phyloP scores from a whole-genome alignment of 2,329 filamentous ascomycete species.

The Hymenoscyphus fructigenus region DNA sequence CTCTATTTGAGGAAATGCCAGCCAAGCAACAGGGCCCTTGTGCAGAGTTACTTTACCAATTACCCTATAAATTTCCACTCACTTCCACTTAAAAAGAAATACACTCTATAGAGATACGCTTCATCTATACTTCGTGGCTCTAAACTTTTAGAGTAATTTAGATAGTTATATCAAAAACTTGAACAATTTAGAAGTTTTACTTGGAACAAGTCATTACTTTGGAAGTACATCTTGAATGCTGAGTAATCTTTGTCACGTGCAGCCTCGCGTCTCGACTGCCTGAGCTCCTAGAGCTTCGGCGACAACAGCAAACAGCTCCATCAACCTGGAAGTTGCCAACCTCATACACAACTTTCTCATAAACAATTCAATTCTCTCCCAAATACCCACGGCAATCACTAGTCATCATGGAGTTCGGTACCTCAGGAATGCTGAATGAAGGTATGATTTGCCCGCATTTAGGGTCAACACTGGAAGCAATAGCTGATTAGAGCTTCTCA shows the following conservation, averaged over 20 bases:
- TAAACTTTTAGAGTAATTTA: too few relatives aligned
- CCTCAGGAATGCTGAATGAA: slow-evolving; percentile 61
- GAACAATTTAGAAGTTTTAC: too few relatives aligned
- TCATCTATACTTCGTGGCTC: too few relatives aligned
- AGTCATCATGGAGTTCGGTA: slow-evolving; percentile 61
- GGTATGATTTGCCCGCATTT: slow-evolving; percentile 44
- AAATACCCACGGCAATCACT: neutral
- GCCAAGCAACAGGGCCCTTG: too few relatives aligned
- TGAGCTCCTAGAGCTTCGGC: slow-evolving; percentile 20
- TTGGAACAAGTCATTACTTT: too few relatives aligned
- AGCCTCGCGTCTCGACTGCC: slow-evolving; percentile 29
- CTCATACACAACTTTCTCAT: neutral
- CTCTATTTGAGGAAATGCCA: too few relatives aligned
- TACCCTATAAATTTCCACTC: too few relatives aligned
- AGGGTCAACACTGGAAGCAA: slow-evolving; percentile 16
- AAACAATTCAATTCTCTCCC: neutral
- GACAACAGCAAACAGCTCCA: slow-evolving; percentile 17
- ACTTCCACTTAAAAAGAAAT: too few relatives aligned
- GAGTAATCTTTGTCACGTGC: slow-evolving; percentile 12
- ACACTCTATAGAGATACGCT: too few relatives aligned
- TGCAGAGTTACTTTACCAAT: too few relatives aligned
- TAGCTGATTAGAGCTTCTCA: slow-evolving; percentile 32
- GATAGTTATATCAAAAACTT: too few relatives aligned
- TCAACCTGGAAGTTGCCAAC: slow-evolving; percentile 18
- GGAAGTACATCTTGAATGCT: neutral